Evolutionary conservation across 768 basidiomycete species (phyloP), one percentile per base, ranked within the genome.

Genomic region (Kwoniella botswanensis): DNA sequence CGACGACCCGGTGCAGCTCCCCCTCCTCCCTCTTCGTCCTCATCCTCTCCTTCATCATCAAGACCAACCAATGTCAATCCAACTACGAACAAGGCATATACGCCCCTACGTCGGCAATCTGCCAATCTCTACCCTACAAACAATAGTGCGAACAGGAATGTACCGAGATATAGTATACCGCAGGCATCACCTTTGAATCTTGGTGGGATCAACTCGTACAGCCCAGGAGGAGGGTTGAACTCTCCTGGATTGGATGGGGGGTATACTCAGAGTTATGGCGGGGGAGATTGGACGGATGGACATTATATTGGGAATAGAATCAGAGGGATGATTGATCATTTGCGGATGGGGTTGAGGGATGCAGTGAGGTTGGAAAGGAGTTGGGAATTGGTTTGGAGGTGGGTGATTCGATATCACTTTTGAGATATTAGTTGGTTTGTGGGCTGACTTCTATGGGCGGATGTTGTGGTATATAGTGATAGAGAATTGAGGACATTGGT

Each of bases 361-460:
- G 80, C 79, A 1, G 22, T 71, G 22, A 71, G 74, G 60, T 65
- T 82, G 15, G 71, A 76, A 18, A 73, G 74, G 68, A 81, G 80
- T 44, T 77, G 66, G 68, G 73, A 74, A 29, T 57, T 83, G 22
- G 78, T 81, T 11, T 79, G 72, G 73, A 75, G 77, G 82, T 82
- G 62, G 71, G 82, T 35, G 1, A 35, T 35, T 35, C 1, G 35
- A 35, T 35, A 35, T 35, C 6, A 26, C 26, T 26, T 26, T 26
- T 26, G 26, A 26, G 26, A 26, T 26, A 26, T 26, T 4, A 26
- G 26, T 26, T 4, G 26, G 26, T 26, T 4, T 26, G 26, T 26
- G 26, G 26, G 26, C 26, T 26, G 26, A 26, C 26, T 26, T 26
- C 26, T 26, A 26, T 26, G 26, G 26, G 26, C 26, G 26, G 13